A percentile compares a stretch with the other conserved stretches of the same genome.
These are phyloP conservation scores for Globisporangium orthogonon DNA, from an alignment of 352 stramenopile species.

Conservation along the genomic window DNA sequence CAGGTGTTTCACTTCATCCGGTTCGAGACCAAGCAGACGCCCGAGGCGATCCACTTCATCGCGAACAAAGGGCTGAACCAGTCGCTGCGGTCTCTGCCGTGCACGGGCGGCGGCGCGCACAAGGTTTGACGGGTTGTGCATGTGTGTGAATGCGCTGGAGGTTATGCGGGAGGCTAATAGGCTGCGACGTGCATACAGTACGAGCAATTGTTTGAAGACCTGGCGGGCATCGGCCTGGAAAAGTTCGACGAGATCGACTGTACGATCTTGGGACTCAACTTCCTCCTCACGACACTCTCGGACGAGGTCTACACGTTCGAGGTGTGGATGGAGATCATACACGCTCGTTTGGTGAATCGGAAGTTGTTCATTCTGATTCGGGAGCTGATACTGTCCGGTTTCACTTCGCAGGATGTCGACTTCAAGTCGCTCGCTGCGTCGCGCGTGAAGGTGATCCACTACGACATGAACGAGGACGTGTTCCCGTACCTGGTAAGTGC, in stretches of 20 bases:
- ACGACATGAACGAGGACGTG: constrained; percentile 70
- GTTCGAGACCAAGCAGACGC: constrained; percentile 75
- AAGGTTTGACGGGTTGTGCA: constrained; percentile 35
- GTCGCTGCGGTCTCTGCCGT: constrained; percentile 68
- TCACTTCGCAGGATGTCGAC: constrained; percentile 53
- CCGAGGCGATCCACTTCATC: constrained; percentile 74
- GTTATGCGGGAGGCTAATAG: not conserved
- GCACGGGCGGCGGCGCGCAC: constrained; percentile 77
- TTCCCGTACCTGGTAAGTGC: constrained; percentile 77
- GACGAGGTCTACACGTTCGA: constrained; percentile 98
- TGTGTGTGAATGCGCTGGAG: no score
- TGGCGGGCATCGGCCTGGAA: constrained; percentile 77
- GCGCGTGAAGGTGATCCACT: constrained; percentile 71
- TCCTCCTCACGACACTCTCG: constrained; percentile 92
- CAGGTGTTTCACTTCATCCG: constrained; percentile 95
- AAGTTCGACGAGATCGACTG: constrained; percentile 95
- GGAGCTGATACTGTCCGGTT: not conserved
- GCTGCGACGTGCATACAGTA: constrained; percentile 29
- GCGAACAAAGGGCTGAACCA: constrained; percentile 72
- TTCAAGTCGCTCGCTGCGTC: constrained; percentile 69
- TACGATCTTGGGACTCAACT: constrained; percentile 96
- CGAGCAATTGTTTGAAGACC: constrained; percentile 52
- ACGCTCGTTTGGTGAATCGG: not conserved
- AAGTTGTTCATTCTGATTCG: not conserved
- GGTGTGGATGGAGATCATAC: constrained; percentile 21